Conservation (phyloP, 2,329 filamentous ascomycete genomes). For the Hypoxylon sp. region DNA sequence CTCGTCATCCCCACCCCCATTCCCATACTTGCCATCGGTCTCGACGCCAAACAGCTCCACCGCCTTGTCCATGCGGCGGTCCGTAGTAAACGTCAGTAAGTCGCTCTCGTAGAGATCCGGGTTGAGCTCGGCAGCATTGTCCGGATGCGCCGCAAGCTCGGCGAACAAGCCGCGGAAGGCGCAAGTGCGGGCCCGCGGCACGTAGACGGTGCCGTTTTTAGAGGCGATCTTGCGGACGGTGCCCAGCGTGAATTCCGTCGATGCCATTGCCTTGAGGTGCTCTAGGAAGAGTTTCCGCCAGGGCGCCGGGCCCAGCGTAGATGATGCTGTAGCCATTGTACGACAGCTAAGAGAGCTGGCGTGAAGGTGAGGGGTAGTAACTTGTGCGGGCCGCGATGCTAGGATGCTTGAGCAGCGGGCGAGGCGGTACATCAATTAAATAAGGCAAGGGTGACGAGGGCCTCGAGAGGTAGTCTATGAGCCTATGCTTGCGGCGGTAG, state of each 20-base stretch:
- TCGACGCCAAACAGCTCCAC: constrained; percentile 74
- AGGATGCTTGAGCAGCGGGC: constrained; percentile 25
- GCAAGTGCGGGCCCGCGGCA: constrained; percentile 80
- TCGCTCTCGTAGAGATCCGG: constrained; percentile 80
- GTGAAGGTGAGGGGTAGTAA: constrained; percentile 38
- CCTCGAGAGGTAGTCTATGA: background rate
- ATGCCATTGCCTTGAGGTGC: constrained; percentile 64
- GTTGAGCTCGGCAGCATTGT: constrained; percentile 81
- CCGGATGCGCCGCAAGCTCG: constrained; percentile 77
- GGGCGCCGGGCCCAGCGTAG: constrained; percentile 60
- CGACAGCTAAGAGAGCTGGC: constrained; percentile 2
- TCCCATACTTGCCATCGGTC: constrained; percentile 51
- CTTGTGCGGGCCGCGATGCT: constrained; percentile 40
- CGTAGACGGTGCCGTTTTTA: constrained; percentile 56
- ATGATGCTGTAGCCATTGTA: constrained; percentile 38
- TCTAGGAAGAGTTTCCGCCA: constrained; percentile 68
- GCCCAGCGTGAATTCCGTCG: constrained; percentile 66
- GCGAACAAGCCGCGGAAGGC: constrained; percentile 90
- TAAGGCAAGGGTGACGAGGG: background rate
- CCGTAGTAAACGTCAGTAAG: constrained; percentile 86
- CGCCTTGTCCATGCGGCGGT: constrained; percentile 88
- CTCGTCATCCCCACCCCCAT: constrained; percentile 51
- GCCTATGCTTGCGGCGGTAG: background rate
- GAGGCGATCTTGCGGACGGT: constrained; percentile 61
- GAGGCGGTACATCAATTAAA: constrained; percentile 36